Evolutionary conservation across 2,329 filamentous ascomycete genomes (phyloP), one percentile per base, ranked within the genome.

Genomic region (Sporothrix humicola): DNA sequence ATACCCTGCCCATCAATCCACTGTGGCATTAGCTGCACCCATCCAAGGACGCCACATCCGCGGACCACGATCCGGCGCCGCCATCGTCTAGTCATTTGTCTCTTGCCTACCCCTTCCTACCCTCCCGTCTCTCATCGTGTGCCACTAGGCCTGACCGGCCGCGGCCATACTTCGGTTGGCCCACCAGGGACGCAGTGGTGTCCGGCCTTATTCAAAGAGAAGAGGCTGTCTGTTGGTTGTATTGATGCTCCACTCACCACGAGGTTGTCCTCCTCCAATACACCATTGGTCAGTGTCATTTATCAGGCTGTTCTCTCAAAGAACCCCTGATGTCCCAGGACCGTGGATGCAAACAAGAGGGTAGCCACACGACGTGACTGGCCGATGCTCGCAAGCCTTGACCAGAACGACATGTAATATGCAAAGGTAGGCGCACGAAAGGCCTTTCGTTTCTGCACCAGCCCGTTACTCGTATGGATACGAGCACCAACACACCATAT

Each of bases 101-200:
- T 54, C 10, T 56, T 59, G 26, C 56, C 13, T 59, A 26, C 56
- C 4, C 12, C 6, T 13, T 17, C 48, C 48, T 5, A 37, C 23
- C 23, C 7, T 31, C 56, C 15, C n/a, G 4, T 50, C 13, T n/a
- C n/a, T n/a, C n/a, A n/a, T n/a, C n/a, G n/a, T n/a, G n/a, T n/a
- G n/a, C 13, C 48, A 50, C 48, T 50, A 50, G 48, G 17, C 13
- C 26, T 1, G 7, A 48, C n/a, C 61, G 61, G 42, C 61, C 42
- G 12, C 61, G 61, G 61, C 61, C 61, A 46, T 66, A 66, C 61
- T 66, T 66, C 61, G 61, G 61, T 66, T 66, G 61, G 61, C 20
- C 61, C 61, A 66, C 61, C 8, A 46, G 9, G 59, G 31, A 37
- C 8, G 56, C 56, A 23, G 52, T 23, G 48, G 48, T 50, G 48